phyloP scores from a whole-genome alignment of 768 basidiomycete genomes.

The Tulasnella calospora region DNA sequence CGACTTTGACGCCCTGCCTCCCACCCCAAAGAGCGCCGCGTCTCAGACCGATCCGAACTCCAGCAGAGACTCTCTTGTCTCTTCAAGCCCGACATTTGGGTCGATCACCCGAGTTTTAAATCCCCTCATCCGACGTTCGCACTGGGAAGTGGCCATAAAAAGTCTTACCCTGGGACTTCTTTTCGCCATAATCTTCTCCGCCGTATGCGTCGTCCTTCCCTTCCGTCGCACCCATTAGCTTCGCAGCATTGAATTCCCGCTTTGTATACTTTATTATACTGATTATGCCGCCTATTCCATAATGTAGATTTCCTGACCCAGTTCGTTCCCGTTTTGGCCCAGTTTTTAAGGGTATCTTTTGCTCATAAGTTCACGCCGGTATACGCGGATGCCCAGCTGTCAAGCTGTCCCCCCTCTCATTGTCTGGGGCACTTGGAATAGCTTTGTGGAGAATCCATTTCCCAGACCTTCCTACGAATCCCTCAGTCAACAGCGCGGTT shows the following conservation, averaged over 20 bases:
- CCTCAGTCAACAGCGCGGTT: background rate
- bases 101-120: slow-evolving; percentile 66
- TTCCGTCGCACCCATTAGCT: background rate
- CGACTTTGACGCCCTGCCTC: slow-evolving; percentile 20
- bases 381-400: background rate
- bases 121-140: slow-evolving; percentile 65
- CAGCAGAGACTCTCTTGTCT: background rate
- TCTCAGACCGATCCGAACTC: background rate
- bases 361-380: background rate
- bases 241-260: background rate
- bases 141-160: slow-evolving; percentile 77
- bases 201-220: slow-evolving; percentile 38
- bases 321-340: background rate
- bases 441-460: background rate
- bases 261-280: background rate
- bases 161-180: slow-evolving; percentile 48
- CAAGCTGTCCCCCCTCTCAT: background rate
- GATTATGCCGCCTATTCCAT: background rate
- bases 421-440: background rate
- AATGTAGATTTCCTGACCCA: background rate
- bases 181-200: slow-evolving; percentile 35
- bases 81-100: slow-evolving; percentile 42
- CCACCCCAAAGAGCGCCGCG: background rate
- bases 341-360: background rate
- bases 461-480: background rate